phyloP scores from a whole-genome alignment of 1,139 yeast species.

The Saccharomyces uvarum region DNA sequence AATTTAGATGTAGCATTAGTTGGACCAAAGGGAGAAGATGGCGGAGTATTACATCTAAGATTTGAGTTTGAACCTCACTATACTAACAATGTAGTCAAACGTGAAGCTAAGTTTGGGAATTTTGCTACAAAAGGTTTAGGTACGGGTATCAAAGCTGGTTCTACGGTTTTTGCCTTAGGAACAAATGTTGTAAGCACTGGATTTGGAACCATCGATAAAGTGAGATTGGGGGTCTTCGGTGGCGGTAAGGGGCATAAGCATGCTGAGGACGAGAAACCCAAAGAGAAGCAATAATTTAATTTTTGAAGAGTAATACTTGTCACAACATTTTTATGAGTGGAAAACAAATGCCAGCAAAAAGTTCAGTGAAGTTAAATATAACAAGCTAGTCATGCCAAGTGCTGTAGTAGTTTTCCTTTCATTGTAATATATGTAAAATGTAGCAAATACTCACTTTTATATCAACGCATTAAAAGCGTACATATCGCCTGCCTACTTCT shows the following conservation, averaged over 20 bases:
- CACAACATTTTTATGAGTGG: background rate
- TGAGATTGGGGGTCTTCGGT: constrained; percentile 32
- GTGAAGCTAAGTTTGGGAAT: constrained; percentile 31
- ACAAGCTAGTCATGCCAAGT: background rate
- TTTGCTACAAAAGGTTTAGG: constrained; percentile 25
- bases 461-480: background rate
- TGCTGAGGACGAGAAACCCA: background rate
- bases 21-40: constrained; percentile 42
- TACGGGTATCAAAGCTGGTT: constrained; percentile 33
- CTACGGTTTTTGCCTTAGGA: constrained; percentile 27
- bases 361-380: background rate
- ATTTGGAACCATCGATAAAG: constrained; percentile 36
- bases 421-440: background rate
- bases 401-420: background rate
- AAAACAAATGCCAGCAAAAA: background rate
- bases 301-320: background rate
- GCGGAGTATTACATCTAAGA: constrained; percentile 53
- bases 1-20: constrained; percentile 47
- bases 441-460: background rate
- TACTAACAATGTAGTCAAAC: constrained; percentile 35
- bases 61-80: constrained; percentile 64
- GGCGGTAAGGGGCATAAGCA: constrained; percentile 23
- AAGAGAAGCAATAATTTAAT: background rate
- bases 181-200: constrained; percentile 36
- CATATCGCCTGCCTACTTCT: background rate